These are phyloP conservation scores for Lecanosticta acicola DNA, from an alignment of 2,329 filamentous ascomycete genomes.

Conservation along the genomic window DNA sequence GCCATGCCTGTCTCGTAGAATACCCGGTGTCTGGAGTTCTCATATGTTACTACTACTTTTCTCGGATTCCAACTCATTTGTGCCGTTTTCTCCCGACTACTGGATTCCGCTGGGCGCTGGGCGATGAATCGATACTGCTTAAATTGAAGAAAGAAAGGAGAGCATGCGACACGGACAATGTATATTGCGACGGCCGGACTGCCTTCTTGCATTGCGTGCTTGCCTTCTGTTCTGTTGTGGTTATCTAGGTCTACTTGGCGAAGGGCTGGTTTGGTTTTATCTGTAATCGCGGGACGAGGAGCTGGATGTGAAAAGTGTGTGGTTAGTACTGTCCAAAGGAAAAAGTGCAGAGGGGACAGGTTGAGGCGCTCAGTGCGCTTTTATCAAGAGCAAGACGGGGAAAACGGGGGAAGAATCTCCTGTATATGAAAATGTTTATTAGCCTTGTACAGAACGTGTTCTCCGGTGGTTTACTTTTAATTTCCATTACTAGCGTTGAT, in stretches of 20 bases:
- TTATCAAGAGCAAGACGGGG: too few species aligned
- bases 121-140: not conserved
- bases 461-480: too few species aligned
- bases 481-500: too few species aligned
- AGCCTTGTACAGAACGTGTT: too few species aligned
- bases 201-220: not conserved
- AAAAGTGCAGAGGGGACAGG: too few species aligned
- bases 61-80: not conserved
- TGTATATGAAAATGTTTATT: too few species aligned
- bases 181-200: conserved; percentile 1
- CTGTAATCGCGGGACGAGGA: not conserved
- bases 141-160: not conserved
- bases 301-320: too few species aligned
- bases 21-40: not conserved
- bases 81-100: not conserved
- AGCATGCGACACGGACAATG: conserved; percentile 6
- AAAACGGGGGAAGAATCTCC: too few species aligned
- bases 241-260: not conserved
- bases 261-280: not conserved
- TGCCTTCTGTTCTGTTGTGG: not conserved
- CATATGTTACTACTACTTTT: not conserved
- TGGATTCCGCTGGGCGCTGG: conserved; percentile 3
- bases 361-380: too few species aligned
- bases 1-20: conserved; percentile 1
- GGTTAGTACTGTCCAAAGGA: too few species aligned